phyloP scores from a whole-genome alignment of 345 rosid genomes.

The Eucalyptus globulus region DNA sequence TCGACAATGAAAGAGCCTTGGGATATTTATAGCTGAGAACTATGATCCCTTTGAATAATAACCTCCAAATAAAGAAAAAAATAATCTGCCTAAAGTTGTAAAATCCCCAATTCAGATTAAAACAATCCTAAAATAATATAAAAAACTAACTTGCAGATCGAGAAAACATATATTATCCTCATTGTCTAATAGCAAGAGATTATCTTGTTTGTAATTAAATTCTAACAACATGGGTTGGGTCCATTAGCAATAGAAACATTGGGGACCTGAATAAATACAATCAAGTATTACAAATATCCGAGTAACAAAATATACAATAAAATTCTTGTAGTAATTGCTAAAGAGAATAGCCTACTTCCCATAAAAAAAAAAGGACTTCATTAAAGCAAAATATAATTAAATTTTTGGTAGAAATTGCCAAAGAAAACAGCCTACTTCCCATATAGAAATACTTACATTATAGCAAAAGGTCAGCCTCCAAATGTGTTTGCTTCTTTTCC shows the following conservation, averaged over 20 bases:
- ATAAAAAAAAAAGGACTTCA: neutral
- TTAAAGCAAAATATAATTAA: neutral
- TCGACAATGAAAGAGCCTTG: neutral
- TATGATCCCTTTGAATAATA: neutral
- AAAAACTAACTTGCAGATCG: neutral
- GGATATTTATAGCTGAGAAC: neutral
- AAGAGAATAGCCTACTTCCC: neutral
- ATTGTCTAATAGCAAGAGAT: neutral
- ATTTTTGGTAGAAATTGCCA: neutral
- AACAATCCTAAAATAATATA: neutral
- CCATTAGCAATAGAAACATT: neutral
- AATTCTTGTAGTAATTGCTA: neutral
- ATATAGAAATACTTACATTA: neutral
- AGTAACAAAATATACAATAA: neutral
- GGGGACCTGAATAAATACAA: neutral
- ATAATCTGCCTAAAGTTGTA: neutral
- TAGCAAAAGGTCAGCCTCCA: neutral
- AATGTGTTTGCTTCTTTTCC: neutral
- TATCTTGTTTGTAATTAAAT: neutral
- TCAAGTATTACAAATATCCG: neutral
- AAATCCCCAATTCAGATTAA: neutral
- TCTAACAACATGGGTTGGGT: neutral
- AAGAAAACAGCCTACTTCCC: neutral
- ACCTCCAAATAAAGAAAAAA: neutral
- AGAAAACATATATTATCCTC: neutral